Conservation (phyloP, 192 early-diverging fungal genomes). For the Spinellus fusiger region DNA sequence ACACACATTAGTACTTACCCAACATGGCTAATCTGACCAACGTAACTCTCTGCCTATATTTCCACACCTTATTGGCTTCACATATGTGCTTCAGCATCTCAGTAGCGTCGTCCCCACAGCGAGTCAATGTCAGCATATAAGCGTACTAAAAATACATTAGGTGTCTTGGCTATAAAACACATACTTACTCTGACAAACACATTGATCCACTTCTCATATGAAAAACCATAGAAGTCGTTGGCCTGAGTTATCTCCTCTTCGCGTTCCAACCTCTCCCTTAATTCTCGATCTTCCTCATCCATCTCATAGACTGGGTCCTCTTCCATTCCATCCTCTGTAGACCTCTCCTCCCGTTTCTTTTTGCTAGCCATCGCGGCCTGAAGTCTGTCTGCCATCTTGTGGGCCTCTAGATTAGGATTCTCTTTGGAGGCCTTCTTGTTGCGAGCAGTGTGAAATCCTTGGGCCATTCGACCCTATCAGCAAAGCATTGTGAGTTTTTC, state of each 20-base stretch:
- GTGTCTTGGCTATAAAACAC: not conserved
- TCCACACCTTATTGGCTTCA: conserved; percentile 58
- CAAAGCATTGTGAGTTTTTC: too few species aligned
- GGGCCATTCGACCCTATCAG: not conserved
- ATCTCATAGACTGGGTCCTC: conserved; percentile 10
- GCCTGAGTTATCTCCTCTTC: conserved; percentile 23
- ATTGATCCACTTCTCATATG: conserved; percentile 58
- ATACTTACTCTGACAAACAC: conserved; percentile 52
- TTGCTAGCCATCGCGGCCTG: not conserved
- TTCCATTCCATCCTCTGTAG: conserved; percentile 9
- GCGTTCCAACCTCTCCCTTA: conserved; percentile 24
- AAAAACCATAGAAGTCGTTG: conserved; percentile 32
- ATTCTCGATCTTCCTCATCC: conserved; percentile 9
- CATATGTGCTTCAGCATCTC: conserved; percentile 43
- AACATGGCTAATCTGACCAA: conserved; percentile 48
- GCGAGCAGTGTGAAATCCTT: conserved; percentile 21
- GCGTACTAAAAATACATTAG: conserved; percentile 41
- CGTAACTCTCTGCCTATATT: conserved; percentile 33
- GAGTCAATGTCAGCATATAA: conserved; percentile 40
- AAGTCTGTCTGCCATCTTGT: conserved; percentile 20
- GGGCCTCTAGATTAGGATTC: not conserved
- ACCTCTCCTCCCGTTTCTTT: too few species aligned
- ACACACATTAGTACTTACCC: conserved; percentile 53
- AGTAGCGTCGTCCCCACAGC: conserved; percentile 50
- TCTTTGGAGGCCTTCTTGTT: not conserved